phyloP scores from a whole-genome alignment of 345 rosid genomes.

The Isatis tinctoria region DNA sequence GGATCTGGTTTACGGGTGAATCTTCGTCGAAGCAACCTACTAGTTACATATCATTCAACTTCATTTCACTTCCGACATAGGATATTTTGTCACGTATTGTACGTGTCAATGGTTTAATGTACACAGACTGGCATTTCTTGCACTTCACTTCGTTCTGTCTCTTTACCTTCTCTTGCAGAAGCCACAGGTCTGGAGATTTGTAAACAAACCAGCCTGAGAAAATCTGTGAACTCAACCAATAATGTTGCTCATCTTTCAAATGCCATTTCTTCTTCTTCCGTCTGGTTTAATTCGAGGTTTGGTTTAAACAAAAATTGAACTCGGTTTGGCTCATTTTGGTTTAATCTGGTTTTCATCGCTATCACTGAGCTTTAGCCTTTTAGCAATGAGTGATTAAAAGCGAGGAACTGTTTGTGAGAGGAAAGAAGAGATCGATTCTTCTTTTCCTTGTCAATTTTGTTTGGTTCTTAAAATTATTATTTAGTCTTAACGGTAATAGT shows the following conservation, averaged over 20 bases:
- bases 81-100: neutral
- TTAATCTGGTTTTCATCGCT: neutral
- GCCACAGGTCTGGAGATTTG: too few relatives aligned
- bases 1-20: too few relatives aligned
- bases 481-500: neutral
- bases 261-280: too few relatives aligned
- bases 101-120: neutral
- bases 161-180: too few relatives aligned
- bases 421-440: neutral
- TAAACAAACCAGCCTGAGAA: too few relatives aligned
- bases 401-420: too few relatives aligned
- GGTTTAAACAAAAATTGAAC: neutral
- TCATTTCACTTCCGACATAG: neutral
- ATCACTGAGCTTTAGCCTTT: neutral
- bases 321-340: neutral
- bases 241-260: too few relatives aligned
- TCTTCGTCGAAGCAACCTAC: too few relatives aligned
- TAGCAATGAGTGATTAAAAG: neutral
- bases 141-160: too few relatives aligned
- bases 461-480: too few relatives aligned
- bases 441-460: neutral
- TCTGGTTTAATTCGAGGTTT: neutral
- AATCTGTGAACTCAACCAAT: too few relatives aligned
- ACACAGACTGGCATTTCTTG: neutral
- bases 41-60: neutral